Evolutionary conservation across 139 green algal species (phyloP).

Genomic region (Picochlorum sp.): DNA sequence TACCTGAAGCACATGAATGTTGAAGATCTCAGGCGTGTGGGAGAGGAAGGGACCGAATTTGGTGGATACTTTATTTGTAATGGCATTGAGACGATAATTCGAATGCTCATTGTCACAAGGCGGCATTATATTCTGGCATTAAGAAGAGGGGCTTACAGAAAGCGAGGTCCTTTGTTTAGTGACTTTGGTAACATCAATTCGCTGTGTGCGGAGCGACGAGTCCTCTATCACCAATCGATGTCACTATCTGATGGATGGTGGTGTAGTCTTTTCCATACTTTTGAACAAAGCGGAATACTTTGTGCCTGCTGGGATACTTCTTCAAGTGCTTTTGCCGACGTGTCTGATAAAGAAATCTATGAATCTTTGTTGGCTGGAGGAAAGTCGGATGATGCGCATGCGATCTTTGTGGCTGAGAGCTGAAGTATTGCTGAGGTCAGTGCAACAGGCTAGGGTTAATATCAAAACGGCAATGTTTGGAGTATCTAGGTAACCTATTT

Average conservation of each 20-base stretch:
- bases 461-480: conserved; percentile 53
- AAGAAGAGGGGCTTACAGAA: conserved; percentile 63
- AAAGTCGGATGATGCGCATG: conserved; percentile 25
- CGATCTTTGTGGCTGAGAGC: conserved; percentile 66
- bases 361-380: conserved; percentile 51
- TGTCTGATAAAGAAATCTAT: conserved; percentile 83
- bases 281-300: conserved; percentile 75
- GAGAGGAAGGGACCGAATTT: conserved; percentile 81
- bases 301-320: conserved; percentile 80
- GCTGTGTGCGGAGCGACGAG: conserved; percentile 79
- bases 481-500: conserved; percentile 63
- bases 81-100: conserved; percentile 92
- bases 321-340: conserved; percentile 87
- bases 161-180: conserved; percentile 78
- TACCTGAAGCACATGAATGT: conserved; percentile 53
- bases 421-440: conserved; percentile 69
- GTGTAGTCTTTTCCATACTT: conserved; percentile 34
- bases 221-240: conserved; percentile 69
- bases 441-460: conserved; percentile 34
- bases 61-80: conserved; percentile 96
- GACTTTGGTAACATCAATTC: conserved; percentile 66
- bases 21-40: conserved; percentile 51
- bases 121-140: conserved; percentile 93
- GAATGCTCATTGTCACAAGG: conserved; percentile 74
- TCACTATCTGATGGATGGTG: conserved; percentile 84